These are phyloP conservation scores for Microcos paniculata DNA, from an alignment of 345 rosid species.

Conservation along the genomic window DNA sequence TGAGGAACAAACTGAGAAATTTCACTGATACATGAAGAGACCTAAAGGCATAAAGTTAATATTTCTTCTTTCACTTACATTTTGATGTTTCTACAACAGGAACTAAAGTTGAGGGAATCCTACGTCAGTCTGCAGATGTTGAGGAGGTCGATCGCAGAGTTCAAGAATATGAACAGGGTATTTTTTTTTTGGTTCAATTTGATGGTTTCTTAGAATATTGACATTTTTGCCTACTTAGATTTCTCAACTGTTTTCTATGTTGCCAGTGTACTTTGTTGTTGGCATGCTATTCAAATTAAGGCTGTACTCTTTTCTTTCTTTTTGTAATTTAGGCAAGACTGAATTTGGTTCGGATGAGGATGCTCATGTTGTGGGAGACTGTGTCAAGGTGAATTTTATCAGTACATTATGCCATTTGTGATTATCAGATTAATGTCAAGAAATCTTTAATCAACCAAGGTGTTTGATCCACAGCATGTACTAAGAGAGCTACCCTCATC, in stretches of 20 bases:
- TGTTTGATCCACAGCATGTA: slow-evolving; percentile 69
- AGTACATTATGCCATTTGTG: slow-evolving; percentile 14
- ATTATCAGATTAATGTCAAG: slow-evolving; percentile 15
- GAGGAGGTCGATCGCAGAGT: slow-evolving; percentile 97
- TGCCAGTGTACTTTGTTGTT: slow-evolving; percentile 10
- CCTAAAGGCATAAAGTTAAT: neutral
- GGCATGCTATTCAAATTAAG: slow-evolving; percentile 14
- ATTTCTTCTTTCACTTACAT: slow-evolving; percentile 1
- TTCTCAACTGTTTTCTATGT: slow-evolving; percentile 3
- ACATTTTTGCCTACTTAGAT: slow-evolving; percentile 6
- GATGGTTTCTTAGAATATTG: slow-evolving; percentile 16
- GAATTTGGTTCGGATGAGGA: slow-evolving; percentile 89
- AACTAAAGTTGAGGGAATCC: slow-evolving; percentile 81
- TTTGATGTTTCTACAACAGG: slow-evolving; percentile 47
- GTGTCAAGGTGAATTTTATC: slow-evolving; percentile 72
- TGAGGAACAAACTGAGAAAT: slow-evolving; percentile 1
- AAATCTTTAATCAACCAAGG: slow-evolving; percentile 23
- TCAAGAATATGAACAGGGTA: slow-evolving; percentile 96
- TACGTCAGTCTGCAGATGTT: slow-evolving; percentile 94
- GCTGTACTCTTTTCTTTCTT: slow-evolving; percentile 11
- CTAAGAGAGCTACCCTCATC: slow-evolving; percentile 97
- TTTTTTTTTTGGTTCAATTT: slow-evolving; percentile 14
- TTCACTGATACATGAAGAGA: neutral
- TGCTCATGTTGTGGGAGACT: slow-evolving; percentile 97
- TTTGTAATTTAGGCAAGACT: slow-evolving; percentile 61